Conservation (phyloP, 2,329 filamentous ascomycete genomes). For the Pleoardoris graminearum region DNA sequence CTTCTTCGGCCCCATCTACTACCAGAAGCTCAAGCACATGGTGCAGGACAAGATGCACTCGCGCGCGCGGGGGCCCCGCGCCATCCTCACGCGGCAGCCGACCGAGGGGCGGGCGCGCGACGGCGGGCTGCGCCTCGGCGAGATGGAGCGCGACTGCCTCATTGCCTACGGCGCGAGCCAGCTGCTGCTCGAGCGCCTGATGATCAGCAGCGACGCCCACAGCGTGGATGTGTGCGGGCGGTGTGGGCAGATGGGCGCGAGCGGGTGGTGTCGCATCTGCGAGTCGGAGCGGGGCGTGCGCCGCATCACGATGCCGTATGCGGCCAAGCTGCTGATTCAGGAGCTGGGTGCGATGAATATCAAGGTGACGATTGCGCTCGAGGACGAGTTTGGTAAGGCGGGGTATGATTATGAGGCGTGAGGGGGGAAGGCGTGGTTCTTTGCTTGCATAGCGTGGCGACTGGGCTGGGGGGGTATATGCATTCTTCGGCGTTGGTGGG, state of each 20-base stretch:
- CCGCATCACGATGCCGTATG: constrained; percentile 96
- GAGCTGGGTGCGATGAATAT: constrained; percentile 99
- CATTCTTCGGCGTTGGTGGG: neutral
- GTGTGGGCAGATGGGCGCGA: constrained; percentile 94
- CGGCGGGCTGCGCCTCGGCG: constrained; percentile 88
- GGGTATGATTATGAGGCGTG: constrained; percentile 7
- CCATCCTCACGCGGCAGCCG: constrained; percentile 90
- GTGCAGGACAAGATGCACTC: constrained; percentile 99
- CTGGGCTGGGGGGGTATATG: neutral
- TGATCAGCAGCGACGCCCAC: constrained; percentile 91
- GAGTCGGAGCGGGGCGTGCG: constrained; percentile 81
- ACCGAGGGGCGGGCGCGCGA: constrained; percentile 93
- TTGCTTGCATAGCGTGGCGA: constrained; percentile 10
- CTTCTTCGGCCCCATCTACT: constrained; percentile 98
- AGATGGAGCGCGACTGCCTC: constrained; percentile 98
- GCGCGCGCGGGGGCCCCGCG: constrained; percentile 83
- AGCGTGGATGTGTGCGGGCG: constrained; percentile 91
- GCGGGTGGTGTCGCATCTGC: constrained; percentile 93
- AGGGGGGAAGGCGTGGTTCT: neutral
- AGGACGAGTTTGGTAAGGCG: constrained; percentile 73
- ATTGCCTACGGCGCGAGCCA: constrained; percentile 97
- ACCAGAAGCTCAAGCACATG: constrained; percentile 99
- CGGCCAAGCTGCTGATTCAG: constrained; percentile 92
- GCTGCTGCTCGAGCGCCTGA: constrained; percentile 86
- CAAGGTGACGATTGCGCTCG: constrained; percentile 85